Base-by-base conservation (phyloP, 495 filamentous ascomycete genomes). In the Ramalina intermedia region DNA sequence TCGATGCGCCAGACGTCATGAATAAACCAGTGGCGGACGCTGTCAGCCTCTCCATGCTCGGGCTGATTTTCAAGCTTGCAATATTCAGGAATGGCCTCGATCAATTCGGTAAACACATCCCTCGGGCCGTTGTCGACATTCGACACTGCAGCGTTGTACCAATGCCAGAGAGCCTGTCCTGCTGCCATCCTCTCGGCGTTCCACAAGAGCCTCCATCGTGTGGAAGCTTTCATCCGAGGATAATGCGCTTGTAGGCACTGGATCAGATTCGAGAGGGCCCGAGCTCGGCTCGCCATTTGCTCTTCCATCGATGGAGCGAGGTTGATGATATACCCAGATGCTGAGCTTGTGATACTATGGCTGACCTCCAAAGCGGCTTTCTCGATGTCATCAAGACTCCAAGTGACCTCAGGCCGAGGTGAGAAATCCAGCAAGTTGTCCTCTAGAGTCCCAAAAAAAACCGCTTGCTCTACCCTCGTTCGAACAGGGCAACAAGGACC, bases 381-480 rank as follows among this genome's bases (percentile, higher is more conserved):
- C 53, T 87, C 82, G 36, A 94, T 74, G 52, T 96, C 85, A 29
- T 72, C 63, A 13, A 68, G 53, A 2, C 78, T 66, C 53, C 87
- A 95, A 20, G 70, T 65, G 17, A 79, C 66, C 37, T 76, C 76
- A 21, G 74, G 67, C 43, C 74, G 73, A 27, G 76, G 74, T 42
- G 77, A 69, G 50, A 99, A 83, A 53, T 86, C 79, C 26, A 99
- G 66, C 9, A 87, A 81, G 55, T 91, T 95, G 54, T 82, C 75
- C 40, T 74, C 70, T 63, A 87, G 78, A 18, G 75, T 77, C 1
- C 89, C 87, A 61, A 84, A 96, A 66, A 94, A 95, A 3, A 96
- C 80, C 13, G 90, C 90, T 61, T 96, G 90, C 57, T 95, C 87
- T 39, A 99, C 71, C 63, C 90, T 96, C 59, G 78, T 84, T 60